Conservation (phyloP, 2,329 filamentous ascomycete genomes). For the Fusarium stilboides region DNA sequence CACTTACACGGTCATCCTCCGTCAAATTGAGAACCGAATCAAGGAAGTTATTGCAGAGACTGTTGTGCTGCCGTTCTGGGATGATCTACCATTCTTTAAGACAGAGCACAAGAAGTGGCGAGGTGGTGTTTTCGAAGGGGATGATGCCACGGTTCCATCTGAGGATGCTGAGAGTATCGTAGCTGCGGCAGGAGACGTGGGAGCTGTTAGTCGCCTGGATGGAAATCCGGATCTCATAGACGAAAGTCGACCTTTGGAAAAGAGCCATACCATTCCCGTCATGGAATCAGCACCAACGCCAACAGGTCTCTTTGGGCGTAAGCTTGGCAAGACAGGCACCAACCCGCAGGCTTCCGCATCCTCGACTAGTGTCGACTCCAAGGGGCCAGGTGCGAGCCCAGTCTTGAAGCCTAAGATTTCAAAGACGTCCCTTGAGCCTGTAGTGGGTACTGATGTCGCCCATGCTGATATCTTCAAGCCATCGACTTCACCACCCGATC, state of each 20-base stretch:
- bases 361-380: constrained; percentile 65
- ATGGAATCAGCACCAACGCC: constrained; percentile 56
- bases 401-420: constrained; percentile 55
- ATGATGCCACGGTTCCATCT: constrained; percentile 60
- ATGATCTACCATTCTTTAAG: constrained; percentile 91
- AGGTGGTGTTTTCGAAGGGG: constrained; percentile 83
- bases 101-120: constrained; percentile 84
- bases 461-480: constrained; percentile 76
- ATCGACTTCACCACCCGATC: constrained; percentile 69
- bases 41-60: constrained; percentile 95
- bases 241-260: constrained; percentile 66
- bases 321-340: constrained; percentile 57
- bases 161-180: constrained; percentile 40
- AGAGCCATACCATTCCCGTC: constrained; percentile 67
- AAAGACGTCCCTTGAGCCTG: constrained; percentile 70
- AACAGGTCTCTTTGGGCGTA: constrained; percentile 67
- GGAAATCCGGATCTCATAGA: constrained; percentile 57
- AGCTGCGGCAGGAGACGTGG: constrained; percentile 62
- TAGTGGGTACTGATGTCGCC: constrained; percentile 76
- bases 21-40: constrained; percentile 95
- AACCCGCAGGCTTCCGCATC: constrained; percentile 57
- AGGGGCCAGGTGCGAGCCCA: constrained; percentile 56
- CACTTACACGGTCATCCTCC: constrained; percentile 91
- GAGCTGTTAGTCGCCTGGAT: constrained; percentile 63
- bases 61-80: constrained; percentile 93